Conservation (phyloP, 371 early-diverging fungal genomes). For the Mortierella sp. region DNA sequence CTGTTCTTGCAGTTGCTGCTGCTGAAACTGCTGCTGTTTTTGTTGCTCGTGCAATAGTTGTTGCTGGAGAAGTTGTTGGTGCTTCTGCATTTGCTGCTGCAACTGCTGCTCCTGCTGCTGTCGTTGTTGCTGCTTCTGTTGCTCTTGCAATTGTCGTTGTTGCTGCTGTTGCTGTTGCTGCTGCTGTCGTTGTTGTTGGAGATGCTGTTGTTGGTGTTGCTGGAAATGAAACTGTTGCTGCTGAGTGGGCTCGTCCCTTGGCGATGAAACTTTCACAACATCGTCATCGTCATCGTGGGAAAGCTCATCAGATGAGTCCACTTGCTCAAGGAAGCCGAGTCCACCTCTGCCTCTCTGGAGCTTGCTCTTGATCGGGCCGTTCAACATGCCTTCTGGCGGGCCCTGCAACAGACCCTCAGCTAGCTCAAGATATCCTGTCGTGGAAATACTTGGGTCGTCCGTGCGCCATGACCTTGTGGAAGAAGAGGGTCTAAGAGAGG, state of each 20-base stretch:
- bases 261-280: neutral
- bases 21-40: neutral
- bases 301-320: neutral
- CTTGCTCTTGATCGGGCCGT: neutral
- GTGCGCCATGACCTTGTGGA: conserved; percentile 1
- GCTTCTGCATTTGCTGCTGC: neutral
- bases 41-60: conserved; percentile 4
- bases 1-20: conserved; percentile 1
- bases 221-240: neutral
- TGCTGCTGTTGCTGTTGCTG: neutral
- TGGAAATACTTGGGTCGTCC: neutral
- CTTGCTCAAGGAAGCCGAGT: conserved; percentile 1
- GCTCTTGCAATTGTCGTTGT: too few relatives aligned
- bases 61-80: conserved; percentile 2
- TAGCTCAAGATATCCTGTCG: neutral
- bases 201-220: neutral
- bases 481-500: neutral
- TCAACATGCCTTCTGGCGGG: neutral
- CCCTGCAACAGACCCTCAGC: neutral
- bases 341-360: neutral
- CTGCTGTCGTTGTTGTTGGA: neutral
- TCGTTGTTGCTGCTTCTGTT: too few relatives aligned
- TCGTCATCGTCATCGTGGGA: conserved; percentile 7
- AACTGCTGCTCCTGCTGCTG: neutral
- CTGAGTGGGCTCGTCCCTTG: conserved; percentile 11